These are phyloP conservation scores for Akanthomyces dipterigenus DNA, from an alignment of 2,329 filamentous ascomycete genomes.

Conservation along the genomic window DNA sequence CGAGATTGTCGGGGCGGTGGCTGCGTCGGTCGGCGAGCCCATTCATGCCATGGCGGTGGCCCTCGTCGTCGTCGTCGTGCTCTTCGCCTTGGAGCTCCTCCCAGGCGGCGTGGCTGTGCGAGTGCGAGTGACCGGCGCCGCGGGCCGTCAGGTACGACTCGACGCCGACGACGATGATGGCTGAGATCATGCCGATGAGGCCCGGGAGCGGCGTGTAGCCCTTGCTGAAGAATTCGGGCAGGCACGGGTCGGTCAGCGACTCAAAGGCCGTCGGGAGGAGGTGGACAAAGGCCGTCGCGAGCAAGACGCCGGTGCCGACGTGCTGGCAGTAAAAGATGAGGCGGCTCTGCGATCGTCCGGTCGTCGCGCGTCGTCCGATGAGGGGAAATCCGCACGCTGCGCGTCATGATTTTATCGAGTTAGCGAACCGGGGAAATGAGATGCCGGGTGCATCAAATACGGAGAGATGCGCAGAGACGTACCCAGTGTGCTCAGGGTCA, in stretches of 20 bases:
- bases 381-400: constrained; percentile 60
- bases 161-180: constrained; percentile 74
- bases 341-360: constrained; percentile 49
- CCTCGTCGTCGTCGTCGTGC: constrained; percentile 26
- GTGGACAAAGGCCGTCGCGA: constrained; percentile 81
- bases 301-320: constrained; percentile 77
- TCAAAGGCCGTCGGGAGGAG: constrained; percentile 61
- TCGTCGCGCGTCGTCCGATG: constrained; percentile 52
- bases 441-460: not conserved
- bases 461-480: constrained; percentile 17
- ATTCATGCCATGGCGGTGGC: too few species aligned
- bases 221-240: constrained; percentile 72
- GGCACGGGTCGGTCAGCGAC: constrained; percentile 61
- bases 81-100: constrained; percentile 38
- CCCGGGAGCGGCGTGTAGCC: constrained; percentile 76
- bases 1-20: constrained; percentile 42
- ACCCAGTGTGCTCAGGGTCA: constrained; percentile 54
- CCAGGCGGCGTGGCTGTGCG: constrained; percentile 42
- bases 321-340: constrained; percentile 64
- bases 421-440: constrained; percentile 5
- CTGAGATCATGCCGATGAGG: constrained; percentile 72
- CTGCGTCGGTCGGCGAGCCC: constrained; percentile 33
- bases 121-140: constrained; percentile 55
- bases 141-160: constrained; percentile 83
- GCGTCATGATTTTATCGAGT: not conserved